A percentile compares a stretch with the other conserved stretches of the same genome.
Conservation (phyloP, 306 rosid species). For the Lupinus albus region DNA sequence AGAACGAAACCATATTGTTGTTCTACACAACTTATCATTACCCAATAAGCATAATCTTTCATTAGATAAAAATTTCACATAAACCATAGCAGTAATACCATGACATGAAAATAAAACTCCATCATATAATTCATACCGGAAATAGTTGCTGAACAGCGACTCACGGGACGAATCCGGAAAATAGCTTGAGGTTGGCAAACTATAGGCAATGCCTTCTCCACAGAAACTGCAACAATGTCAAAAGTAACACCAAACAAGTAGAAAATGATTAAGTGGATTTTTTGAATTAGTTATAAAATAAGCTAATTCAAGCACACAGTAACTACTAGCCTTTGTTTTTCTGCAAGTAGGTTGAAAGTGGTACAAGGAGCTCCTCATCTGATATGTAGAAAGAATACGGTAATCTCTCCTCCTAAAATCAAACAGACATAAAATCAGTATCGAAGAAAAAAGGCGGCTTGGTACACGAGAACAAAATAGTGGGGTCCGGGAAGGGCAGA, state of each 20-base stretch:
- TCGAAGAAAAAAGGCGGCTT: too few relatives aligned
- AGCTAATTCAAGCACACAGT: background rate
- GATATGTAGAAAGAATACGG: slow-evolving; percentile 84
- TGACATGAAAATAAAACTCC: slow-evolving; percentile 25
- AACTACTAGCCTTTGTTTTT: slow-evolving; percentile 66
- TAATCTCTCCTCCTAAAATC: slow-evolving; percentile 81
- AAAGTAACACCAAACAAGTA: slow-evolving; percentile 13
- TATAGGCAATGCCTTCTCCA: slow-evolving; percentile 86
- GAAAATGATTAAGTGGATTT: background rate
- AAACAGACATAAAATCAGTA: too few relatives aligned
- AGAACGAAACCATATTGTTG: slow-evolving; percentile 5
- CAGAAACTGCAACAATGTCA: slow-evolving; percentile 65
- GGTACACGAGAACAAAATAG: too few relatives aligned
- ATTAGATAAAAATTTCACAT: background rate
- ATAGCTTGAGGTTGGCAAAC: slow-evolving; percentile 96
- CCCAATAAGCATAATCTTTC: background rate
- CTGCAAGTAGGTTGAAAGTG: slow-evolving; percentile 76
- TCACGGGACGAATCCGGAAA: slow-evolving; percentile 82
- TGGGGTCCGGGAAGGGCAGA: too few relatives aligned
- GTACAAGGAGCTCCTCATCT: slow-evolving; percentile 75
- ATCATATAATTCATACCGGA: slow-evolving; percentile 58
- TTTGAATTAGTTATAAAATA: background rate
- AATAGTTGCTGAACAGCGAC: slow-evolving; percentile 89
- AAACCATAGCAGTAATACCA: background rate
- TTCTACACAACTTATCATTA: slow-evolving; percentile 10